Evolutionary conservation across 306 rosid genomes (phyloP).

Genomic region (Castanospermum australe): DNA sequence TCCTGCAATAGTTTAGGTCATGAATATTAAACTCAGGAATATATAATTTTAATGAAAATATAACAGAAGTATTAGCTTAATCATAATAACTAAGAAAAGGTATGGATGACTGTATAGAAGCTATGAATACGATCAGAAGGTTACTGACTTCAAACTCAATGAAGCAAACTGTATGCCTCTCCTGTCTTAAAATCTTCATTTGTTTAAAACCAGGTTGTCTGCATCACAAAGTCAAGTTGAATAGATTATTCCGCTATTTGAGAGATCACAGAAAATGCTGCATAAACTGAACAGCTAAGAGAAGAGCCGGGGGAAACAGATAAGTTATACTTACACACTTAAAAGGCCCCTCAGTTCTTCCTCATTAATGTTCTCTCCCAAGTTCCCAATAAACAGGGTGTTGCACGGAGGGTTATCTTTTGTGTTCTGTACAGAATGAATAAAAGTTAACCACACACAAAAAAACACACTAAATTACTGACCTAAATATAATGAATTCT

Average conservation of each 20-base stretch:
- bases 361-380: conserved; percentile 96
- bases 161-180: conserved; percentile 98
- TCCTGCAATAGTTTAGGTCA: conserved; percentile 58
- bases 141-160: conserved; percentile 95
- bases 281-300: neutral
- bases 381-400: conserved; percentile 95
- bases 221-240: conserved; percentile 36
- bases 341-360: conserved; percentile 95
- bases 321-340: conserved; percentile 64
- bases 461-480: neutral
- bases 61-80: neutral
- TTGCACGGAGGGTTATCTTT: conserved; percentile 99
- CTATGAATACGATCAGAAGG: conserved; percentile 3
- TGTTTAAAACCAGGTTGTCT: conserved; percentile 99
- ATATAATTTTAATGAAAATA: neutral
- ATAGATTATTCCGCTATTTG: neutral
- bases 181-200: conserved; percentile 98
- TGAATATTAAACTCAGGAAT: conserved; percentile 14
- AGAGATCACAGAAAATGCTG: conserved; percentile 5
- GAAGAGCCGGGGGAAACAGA: conserved; percentile 11
- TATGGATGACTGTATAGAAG: conserved; percentile 2
- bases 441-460: neutral
- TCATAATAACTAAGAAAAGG: neutral
- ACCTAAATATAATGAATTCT: neutral
- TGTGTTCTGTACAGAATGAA: conserved; percentile 65